Percentiles rank a stretch among this genome's conserved stretches.
Conservation (phyloP, 2,329 filamentous ascomycete genomes). For the Periglandula ipomoeae region DNA sequence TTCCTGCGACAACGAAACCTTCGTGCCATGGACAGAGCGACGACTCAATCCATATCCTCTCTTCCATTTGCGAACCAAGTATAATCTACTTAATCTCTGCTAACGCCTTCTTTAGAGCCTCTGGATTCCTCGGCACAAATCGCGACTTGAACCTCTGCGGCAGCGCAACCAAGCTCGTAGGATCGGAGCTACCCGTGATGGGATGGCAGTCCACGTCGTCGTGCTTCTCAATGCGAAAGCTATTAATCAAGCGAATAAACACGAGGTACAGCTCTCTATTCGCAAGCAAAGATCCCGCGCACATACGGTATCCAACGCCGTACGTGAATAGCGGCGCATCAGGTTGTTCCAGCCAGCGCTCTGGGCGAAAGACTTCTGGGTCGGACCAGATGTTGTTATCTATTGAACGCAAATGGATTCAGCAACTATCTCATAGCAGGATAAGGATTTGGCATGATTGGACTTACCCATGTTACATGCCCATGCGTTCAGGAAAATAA, state of each 20-base stretch:
- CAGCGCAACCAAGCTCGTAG: constrained; percentile 52
- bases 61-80: too few relatives aligned
- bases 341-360: constrained; percentile 29
- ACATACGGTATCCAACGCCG: constrained; percentile 59
- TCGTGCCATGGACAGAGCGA: too few relatives aligned
- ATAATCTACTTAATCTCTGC: background rate
- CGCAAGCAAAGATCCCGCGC: constrained; percentile 35
- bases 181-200: constrained; percentile 49
- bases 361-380: constrained; percentile 13
- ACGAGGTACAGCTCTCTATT: constrained; percentile 52
- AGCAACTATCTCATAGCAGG: too few relatives aligned
- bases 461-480: constrained; percentile 59
- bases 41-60: too few relatives aligned
- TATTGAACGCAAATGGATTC: too few relatives aligned
- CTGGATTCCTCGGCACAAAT: constrained; percentile 41
- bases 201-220: constrained; percentile 50
- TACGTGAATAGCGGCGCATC: constrained; percentile 58
- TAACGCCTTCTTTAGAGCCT: constrained; percentile 2
- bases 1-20: too few relatives aligned
- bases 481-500: constrained; percentile 59
- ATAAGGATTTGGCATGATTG: constrained; percentile 30
- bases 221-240: constrained; percentile 47
- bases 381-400: constrained; percentile 27
- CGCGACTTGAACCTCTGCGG: constrained; percentile 47
- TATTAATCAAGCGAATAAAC: constrained; percentile 52